Evolutionary conservation across 2,329 filamentous ascomycete species (phyloP).

Genomic region (Amauroascus niger): DNA sequence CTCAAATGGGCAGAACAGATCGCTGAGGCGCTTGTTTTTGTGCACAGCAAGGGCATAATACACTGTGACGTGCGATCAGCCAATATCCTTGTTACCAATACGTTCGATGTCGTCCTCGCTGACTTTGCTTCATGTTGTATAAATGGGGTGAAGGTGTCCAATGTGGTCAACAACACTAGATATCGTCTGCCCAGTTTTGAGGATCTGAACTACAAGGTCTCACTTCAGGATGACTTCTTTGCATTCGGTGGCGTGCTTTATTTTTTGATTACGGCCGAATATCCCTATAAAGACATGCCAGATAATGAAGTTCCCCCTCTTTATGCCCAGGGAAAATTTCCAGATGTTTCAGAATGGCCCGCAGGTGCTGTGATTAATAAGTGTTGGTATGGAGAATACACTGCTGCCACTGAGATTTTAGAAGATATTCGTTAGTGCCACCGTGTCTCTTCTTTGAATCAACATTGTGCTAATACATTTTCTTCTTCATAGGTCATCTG

Average conservation of each 20-base stretch:
- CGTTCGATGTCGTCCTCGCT: conserved; percentile 7
- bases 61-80: conserved; percentile 9
- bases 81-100: conserved; percentile 10
- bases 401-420: neutral
- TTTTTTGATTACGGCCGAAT: conserved; percentile 3
- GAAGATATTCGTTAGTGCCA: neutral
- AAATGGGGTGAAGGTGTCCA: conserved; percentile 8
- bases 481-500: too few relatives aligned
- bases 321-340: conserved; percentile 1
- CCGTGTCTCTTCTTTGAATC: neutral
- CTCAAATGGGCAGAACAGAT: conserved; percentile 12
- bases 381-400: conserved; percentile 12
- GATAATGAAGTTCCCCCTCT: conserved; percentile 10
- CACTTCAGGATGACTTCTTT: conserved; percentile 9
- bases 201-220: neutral
- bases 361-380: conserved; percentile 7
- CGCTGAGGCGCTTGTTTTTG: conserved; percentile 6
- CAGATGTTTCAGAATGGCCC: conserved; percentile 4
- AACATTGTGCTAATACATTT: too few relatives aligned
- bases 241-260: conserved; percentile 10
- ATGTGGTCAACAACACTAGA: neutral
- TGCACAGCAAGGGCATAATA: conserved; percentile 12
- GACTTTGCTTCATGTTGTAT: conserved; percentile 11
- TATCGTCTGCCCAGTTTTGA: neutral
- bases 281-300: conserved; percentile 5